Percentiles rank a stretch among this genome's conserved stretches.
Evolutionary conservation across 805 yeast species (phyloP).

Genomic region (Wickerhamomyces alni): DNA sequence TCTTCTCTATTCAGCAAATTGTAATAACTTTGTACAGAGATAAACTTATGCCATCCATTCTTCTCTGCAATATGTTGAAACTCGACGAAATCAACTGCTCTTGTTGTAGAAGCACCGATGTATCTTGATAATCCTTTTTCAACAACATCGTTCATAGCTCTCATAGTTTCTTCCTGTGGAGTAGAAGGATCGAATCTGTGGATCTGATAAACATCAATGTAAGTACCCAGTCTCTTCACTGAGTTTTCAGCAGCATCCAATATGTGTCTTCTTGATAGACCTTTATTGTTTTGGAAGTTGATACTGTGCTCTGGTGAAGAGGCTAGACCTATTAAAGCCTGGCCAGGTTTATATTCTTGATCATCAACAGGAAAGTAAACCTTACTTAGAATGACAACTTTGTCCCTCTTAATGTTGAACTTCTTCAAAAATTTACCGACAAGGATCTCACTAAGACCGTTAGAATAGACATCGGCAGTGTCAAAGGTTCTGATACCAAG

Average conservation of each 20-base stretch:
- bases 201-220: constrained; percentile 45
- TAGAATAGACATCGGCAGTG: constrained; percentile 25
- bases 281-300: constrained; percentile 23
- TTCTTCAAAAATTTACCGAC: constrained; percentile 44
- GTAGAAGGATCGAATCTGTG: constrained; percentile 43
- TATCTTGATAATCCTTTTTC: constrained; percentile 39
- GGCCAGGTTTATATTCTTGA: too few relatives aligned
- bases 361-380: neutral
- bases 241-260: constrained; percentile 32
- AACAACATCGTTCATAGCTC: constrained; percentile 44
- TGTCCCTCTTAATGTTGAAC: constrained; percentile 42
- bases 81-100: constrained; percentile 42
- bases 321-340: neutral
- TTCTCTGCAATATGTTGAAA: constrained; percentile 48
- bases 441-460: constrained; percentile 38
- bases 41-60: constrained; percentile 47
- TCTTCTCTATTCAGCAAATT: constrained; percentile 51
- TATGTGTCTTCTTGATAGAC: constrained; percentile 37
- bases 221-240: constrained; percentile 39
- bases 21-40: constrained; percentile 50
- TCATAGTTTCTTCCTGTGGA: constrained; percentile 45
- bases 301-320: neutral
- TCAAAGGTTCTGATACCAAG: constrained; percentile 32
- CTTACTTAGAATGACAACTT: constrained; percentile 33
- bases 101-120: constrained; percentile 56